Conservation (phyloP, 2,329 filamentous ascomycete genomes). For the Metarhizium robertsii region DNA sequence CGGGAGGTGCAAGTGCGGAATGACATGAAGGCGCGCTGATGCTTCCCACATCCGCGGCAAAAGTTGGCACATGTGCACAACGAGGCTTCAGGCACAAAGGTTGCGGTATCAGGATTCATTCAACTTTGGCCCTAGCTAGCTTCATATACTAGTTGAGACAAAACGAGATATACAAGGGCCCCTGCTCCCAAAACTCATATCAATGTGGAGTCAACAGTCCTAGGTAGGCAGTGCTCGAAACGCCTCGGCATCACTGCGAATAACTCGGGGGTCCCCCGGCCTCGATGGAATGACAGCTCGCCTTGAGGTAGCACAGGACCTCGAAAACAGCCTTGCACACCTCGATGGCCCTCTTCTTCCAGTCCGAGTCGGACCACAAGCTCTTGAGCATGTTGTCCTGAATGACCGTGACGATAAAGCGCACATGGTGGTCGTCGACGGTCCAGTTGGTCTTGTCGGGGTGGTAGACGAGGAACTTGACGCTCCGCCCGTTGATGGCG, state of each 20-base stretch:
- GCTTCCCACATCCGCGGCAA: no score
- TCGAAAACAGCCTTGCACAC: conserved; percentile 27
- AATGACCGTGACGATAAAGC: conserved; percentile 28
- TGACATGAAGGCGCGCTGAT: neutral
- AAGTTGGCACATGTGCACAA: no score
- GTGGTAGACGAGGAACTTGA: conserved; percentile 25
- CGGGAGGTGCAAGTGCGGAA: conserved; percentile 4
- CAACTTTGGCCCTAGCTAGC: no score
- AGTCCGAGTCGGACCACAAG: conserved; percentile 19
- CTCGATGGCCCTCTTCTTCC: conserved; percentile 20
- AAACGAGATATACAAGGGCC: no score
- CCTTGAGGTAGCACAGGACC: conserved; percentile 25
- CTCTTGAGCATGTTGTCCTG: conserved; percentile 23
- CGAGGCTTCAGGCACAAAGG: no score
- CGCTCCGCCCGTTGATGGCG: conserved; percentile 18
- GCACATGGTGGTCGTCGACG: conserved; percentile 26
- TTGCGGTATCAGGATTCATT: no score
- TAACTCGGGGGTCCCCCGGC: conserved; percentile 18
- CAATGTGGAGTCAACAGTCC: no score
- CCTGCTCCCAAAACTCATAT: no score
- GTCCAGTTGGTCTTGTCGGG: conserved; percentile 27
- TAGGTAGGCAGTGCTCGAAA: no score
- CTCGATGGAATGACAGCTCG: conserved; percentile 11
- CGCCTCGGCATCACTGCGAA: conserved; percentile 3
- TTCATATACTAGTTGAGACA: no score